Evolutionary conservation across 345 rosid genomes (phyloP).

Genomic region (Alliaria petiolata): DNA sequence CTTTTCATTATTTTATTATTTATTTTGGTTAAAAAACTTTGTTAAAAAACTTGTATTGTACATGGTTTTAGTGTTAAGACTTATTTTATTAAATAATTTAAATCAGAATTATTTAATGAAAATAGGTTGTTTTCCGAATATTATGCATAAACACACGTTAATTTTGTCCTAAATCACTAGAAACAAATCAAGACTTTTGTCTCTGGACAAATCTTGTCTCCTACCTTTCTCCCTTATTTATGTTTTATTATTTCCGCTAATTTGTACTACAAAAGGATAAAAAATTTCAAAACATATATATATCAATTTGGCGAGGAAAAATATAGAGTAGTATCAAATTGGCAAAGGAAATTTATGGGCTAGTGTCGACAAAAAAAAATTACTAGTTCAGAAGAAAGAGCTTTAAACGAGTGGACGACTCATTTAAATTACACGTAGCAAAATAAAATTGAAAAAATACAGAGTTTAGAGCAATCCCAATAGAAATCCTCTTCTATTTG

Average conservation of each 20-base stretch:
- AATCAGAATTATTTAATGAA: background rate
- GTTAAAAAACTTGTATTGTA: too few relatives aligned
- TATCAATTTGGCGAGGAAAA: background rate
- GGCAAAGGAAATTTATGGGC: too few relatives aligned
- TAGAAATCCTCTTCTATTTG: too few relatives aligned
- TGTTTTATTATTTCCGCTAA: background rate
- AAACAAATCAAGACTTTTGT: slow-evolving; percentile 25
- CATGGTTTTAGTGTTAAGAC: too few relatives aligned
- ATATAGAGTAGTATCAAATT: too few relatives aligned
- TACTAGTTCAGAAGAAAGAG: background rate
- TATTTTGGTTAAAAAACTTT: too few relatives aligned
- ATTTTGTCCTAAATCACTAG: slow-evolving; percentile 14
- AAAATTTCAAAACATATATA: background rate
- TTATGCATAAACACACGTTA: background rate
- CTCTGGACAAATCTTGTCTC: slow-evolving; percentile 17
- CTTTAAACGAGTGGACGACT: background rate
- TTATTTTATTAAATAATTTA: background rate
- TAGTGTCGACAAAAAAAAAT: too few relatives aligned
- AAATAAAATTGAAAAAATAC: background rate
- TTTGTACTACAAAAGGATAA: background rate
- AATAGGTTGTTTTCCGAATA: background rate
- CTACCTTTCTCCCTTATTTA: background rate
- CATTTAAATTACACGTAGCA: background rate
- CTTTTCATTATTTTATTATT: too few relatives aligned
- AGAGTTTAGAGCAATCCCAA: too few relatives aligned